phyloP scores from a whole-genome alignment of 148 eudicot genomes.

The Silene latifolia region DNA sequence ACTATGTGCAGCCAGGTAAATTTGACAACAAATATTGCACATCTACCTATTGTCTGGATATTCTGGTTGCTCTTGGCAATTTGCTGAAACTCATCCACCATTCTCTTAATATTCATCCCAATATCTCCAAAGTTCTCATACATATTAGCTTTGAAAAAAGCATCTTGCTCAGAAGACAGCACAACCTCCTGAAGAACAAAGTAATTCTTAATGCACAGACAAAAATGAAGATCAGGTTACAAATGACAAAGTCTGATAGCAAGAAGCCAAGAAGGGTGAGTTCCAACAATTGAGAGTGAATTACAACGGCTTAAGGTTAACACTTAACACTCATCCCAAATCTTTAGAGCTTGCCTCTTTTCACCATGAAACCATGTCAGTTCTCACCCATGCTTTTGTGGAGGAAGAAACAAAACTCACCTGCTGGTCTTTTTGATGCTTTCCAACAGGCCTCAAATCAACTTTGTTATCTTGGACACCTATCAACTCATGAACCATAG shows the following conservation, averaged over 20 bases:
- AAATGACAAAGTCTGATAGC: not conserved
- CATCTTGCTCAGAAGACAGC: slow-evolving; percentile 91
- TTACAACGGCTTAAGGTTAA: not conserved
- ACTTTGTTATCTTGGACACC: slow-evolving; percentile 96
- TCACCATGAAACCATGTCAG: slow-evolving; percentile 9
- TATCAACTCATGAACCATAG: slow-evolving; percentile 94
- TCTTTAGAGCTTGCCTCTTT: not conserved
- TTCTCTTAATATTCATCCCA: slow-evolving; percentile 87
- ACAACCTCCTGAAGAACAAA: slow-evolving; percentile 71
- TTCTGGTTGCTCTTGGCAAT: slow-evolving; percentile 93
- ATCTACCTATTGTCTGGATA: slow-evolving; percentile 92
- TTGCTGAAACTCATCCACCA: slow-evolving; percentile 99
- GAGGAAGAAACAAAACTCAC: too few species aligned
- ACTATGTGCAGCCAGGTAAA: not conserved
- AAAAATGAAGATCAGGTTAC: not conserved
- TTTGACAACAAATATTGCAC: not conserved
- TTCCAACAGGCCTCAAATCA: slow-evolving; percentile 67
- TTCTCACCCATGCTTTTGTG: not conserved
- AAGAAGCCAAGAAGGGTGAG: not conserved
- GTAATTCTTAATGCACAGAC: not conserved
- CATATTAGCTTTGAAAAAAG: slow-evolving; percentile 90
- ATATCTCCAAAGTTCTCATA: slow-evolving; percentile 97
- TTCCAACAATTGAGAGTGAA: not conserved
- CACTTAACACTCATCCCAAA: not conserved
- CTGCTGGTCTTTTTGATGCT: slow-evolving; percentile 80